Conservation (phyloP, 106 monocot species). For the Allium fistulosum region DNA sequence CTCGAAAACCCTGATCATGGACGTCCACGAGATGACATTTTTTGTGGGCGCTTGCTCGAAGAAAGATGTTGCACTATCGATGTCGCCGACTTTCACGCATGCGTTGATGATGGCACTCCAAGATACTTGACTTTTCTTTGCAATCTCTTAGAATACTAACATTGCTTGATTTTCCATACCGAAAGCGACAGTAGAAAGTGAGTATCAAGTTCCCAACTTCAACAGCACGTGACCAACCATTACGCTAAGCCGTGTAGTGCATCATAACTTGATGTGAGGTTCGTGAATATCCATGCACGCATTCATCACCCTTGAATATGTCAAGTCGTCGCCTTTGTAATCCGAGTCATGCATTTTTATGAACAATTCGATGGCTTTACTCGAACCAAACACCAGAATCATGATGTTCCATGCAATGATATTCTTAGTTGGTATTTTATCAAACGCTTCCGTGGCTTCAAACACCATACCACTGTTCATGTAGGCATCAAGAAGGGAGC, state of each 20-base stretch:
- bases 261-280: conserved; percentile 24
- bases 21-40: conserved; percentile 55
- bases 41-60: conserved; percentile 40
- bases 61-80: conserved; percentile 30
- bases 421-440: conserved; percentile 34
- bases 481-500: conserved; percentile 51
- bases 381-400: conserved; percentile 31
- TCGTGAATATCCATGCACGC: conserved; percentile 20
- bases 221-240: conserved; percentile 29
- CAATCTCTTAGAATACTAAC: conserved; percentile 40
- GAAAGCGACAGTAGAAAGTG: conserved; percentile 39
- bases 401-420: conserved; percentile 53
- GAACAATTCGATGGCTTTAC: conserved; percentile 19
- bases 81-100: conserved; percentile 33
- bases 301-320: conserved; percentile 31
- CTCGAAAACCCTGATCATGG: conserved; percentile 46
- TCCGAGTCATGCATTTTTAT: conserved; percentile 33
- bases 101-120: conserved; percentile 76
- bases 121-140: conserved; percentile 28
- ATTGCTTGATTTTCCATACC: conserved; percentile 14
- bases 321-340: conserved; percentile 29
- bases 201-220: conserved; percentile 56
- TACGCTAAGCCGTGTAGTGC: conserved; percentile 20
- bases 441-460: conserved; percentile 26
- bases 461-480: conserved; percentile 10